A percentile compares a stretch with the other conserved stretches of the same genome.
phyloP scores from a whole-genome alignment of 441 rosid species.

The Erodium moschatum region DNA sequence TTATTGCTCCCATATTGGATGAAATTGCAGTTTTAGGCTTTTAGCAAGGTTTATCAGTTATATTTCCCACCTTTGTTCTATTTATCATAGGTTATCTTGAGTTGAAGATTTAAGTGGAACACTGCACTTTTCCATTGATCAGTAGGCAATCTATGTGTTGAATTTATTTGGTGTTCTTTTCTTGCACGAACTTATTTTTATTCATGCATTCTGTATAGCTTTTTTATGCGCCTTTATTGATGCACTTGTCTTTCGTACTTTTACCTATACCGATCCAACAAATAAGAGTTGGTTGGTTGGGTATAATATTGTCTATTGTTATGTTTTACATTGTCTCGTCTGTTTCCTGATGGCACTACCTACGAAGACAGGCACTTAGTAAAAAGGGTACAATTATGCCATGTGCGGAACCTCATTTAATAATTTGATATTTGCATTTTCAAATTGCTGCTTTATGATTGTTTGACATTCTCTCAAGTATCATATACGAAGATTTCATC shows the following conservation, averaged over 20 bases:
- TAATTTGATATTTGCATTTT: neutral
- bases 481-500: neutral
- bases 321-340: slow-evolving; percentile 8
- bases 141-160: neutral
- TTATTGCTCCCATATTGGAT: neutral
- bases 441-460: neutral
- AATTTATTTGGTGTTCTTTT: slow-evolving; percentile 21
- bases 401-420: neutral
- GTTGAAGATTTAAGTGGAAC: slow-evolving; percentile 4
- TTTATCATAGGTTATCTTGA: neutral
- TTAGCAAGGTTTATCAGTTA: neutral
- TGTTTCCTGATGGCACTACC: slow-evolving; percentile 7
- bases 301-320: slow-evolving; percentile 18
- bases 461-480: neutral
- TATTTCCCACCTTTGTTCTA: neutral
- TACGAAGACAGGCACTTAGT: slow-evolving; percentile 8
- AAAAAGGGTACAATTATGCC: too few species aligned
- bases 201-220: slow-evolving; percentile 16
- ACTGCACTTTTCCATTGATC: neutral
- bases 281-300: slow-evolving; percentile 6
- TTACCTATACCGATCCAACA: slow-evolving; percentile 9
- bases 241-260: slow-evolving; percentile 16
- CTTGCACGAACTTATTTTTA: slow-evolving; percentile 13
- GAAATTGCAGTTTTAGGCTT: neutral
- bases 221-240: slow-evolving; percentile 1